These are phyloP conservation scores for Verticillium klebahnii DNA, from an alignment of 2,329 filamentous ascomycete genomes.

Conservation along the genomic window DNA sequence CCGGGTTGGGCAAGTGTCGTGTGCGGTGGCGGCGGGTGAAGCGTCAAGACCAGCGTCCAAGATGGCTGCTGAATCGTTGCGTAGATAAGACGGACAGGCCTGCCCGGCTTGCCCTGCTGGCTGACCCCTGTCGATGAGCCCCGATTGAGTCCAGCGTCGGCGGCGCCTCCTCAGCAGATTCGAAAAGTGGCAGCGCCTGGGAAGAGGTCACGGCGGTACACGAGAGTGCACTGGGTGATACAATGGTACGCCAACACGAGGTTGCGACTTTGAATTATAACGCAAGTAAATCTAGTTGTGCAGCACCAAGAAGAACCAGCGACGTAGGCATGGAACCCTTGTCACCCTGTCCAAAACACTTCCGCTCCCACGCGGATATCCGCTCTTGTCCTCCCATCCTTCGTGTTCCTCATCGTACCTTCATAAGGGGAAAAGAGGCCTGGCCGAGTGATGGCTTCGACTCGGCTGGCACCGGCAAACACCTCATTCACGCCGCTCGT, in stretches of 20 bases:
- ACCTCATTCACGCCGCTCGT: neutral
- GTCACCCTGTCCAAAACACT: neutral
- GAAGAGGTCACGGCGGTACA: neutral
- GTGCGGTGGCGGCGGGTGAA: neutral
- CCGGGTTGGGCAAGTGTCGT: neutral
- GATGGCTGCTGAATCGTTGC: neutral
- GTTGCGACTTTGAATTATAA: neutral
- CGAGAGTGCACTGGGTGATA: neutral
- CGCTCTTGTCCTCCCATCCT: neutral
- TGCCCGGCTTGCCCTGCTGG: neutral
- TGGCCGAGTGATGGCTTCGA: neutral
- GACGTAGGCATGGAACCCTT: neutral
- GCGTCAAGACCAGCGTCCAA: neutral
- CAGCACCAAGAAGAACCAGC: neutral
- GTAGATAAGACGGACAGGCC: neutral
- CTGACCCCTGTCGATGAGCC: neutral
- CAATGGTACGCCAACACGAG: neutral
- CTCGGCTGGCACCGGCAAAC: neutral
- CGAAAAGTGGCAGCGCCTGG: neutral
- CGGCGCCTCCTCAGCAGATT: neutral
- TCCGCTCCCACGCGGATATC: neutral
- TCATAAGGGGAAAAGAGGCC: neutral
- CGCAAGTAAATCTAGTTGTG: neutral
- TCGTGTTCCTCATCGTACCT: neutral
- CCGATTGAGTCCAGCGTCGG: neutral